These are phyloP conservation scores for Chalaropsis thielavioides DNA, from an alignment of 2,329 filamentous ascomycete species.

Conservation along the genomic window DNA sequence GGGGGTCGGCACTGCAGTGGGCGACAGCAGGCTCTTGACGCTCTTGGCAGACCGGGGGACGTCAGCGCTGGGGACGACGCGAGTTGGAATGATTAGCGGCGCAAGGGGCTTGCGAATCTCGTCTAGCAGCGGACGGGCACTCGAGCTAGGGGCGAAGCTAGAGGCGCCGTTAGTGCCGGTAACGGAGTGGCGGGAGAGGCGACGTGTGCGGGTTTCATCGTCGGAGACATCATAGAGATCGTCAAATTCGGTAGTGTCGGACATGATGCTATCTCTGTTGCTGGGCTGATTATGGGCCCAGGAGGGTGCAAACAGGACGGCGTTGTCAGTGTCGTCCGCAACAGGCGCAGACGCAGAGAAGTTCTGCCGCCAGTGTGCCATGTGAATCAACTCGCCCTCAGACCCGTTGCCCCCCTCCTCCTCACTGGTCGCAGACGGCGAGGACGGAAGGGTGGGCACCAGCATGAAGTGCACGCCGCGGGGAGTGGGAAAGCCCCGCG, in stretches of 20 bases:
- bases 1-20: slow-evolving; percentile 48
- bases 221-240: slow-evolving; percentile 80
- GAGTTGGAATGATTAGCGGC: slow-evolving; percentile 38
- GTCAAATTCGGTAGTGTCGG: slow-evolving; percentile 61
- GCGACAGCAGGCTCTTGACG: slow-evolving; percentile 34
- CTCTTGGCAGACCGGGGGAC: slow-evolving; percentile 20
- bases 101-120: slow-evolving; percentile 24
- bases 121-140: not conserved
- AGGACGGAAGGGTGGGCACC: slow-evolving; percentile 47
- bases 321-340: slow-evolving; percentile 18
- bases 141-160: not conserved
- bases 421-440: slow-evolving; percentile 40
- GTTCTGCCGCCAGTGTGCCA: slow-evolving; percentile 21
- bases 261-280: slow-evolving; percentile 46
- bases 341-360: not conserved
- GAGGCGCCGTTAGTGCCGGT: not conserved
- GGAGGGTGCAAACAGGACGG: slow-evolving; percentile 5
- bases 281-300: slow-evolving; percentile 36
- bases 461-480: slow-evolving; percentile 50
- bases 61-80: not conserved
- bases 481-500: slow-evolving; percentile 48
- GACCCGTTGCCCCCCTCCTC: slow-evolving; percentile 29
- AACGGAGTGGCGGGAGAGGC: slow-evolving; percentile 5
- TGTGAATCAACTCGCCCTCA: not conserved
- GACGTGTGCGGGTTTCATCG: slow-evolving; percentile 41